Base-by-base conservation (phyloP, 1,139 yeast genomes). In the Tardiomyces blankii region DNA sequence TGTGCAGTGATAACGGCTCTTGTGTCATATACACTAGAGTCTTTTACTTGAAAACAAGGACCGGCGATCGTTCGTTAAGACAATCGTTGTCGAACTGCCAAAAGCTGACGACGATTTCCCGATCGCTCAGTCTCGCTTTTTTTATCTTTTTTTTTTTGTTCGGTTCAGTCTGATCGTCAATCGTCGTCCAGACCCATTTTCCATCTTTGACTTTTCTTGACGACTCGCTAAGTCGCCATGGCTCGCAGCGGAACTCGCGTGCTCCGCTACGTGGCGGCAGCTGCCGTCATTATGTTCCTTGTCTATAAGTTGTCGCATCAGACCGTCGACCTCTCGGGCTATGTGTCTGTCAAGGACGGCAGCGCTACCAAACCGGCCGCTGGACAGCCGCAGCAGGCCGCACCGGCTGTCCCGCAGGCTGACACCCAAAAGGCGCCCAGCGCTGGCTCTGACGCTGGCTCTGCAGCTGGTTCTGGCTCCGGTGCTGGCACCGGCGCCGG, bases 241-340 rank as follows among this genome's bases (percentile, higher is more conserved):
- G 62, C 65, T 18, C 58, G 68, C 46, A 58, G 59, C 47, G 66
- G 68, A 32, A 49, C 61, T 41, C 57, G 68, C 40, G 58, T 63
- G 27, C 45, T 64, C 53, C 67, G 70, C 41, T 59, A 68, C 42
- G 65, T 63, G 32, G 55, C 64, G 13, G 54, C 70, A 39, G 66
- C 72, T 16, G 50, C 63, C 13, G 54, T 64, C 41, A 54, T 68
- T 18, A 49, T 69, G n/a, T 60, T 68, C 8, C 55, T 66, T 8
- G 54, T 69, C 42, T 62, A 62, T 52, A 60, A 68, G 53, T 51
- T 69, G 41, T 58, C 70, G 18, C 58, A 59, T 23, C 57, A 61
- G 39, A 51, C 54, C 18, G 61, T 57, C 27, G 62, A 57, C 42
- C 45, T 61, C 21, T 43, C 53, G 18, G 56, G 54, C 45, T 60